phyloP scores from a whole-genome alignment of 352 stramenopile species.

The Phytophthora niederhauseri region DNA sequence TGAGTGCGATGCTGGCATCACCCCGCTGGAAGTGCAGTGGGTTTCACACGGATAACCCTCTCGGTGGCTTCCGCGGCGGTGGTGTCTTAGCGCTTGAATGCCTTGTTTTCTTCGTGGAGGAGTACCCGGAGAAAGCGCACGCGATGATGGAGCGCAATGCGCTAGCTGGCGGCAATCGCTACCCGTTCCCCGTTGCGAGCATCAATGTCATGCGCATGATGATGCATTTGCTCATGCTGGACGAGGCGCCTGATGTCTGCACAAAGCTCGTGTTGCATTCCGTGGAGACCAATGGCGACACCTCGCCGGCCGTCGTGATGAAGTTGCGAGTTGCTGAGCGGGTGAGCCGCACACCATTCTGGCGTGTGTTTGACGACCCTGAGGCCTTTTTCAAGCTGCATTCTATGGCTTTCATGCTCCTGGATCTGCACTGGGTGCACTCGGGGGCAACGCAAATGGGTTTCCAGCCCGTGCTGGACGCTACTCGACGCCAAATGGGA shows the following conservation, averaged over 20 bases:
- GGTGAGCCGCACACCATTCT: slow-evolving; percentile 83
- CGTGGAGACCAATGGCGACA: slow-evolving; percentile 32
- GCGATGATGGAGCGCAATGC: slow-evolving; percentile 85
- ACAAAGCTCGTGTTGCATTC: slow-evolving; percentile 79
- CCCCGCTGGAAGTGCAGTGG: slow-evolving; percentile 70
- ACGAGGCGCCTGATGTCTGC: slow-evolving; percentile 67
- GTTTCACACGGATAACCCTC: slow-evolving; percentile 81
- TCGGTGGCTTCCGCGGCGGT: slow-evolving; percentile 79
- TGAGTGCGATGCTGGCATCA: slow-evolving; percentile 60
- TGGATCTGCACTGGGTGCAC: slow-evolving; percentile 84
- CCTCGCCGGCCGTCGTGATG: slow-evolving; percentile 57
- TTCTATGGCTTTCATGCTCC: slow-evolving; percentile 87
- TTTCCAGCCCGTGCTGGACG: slow-evolving; percentile 81
- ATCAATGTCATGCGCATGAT: slow-evolving; percentile 91
- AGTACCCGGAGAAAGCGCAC: slow-evolving; percentile 77
- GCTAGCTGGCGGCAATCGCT: slow-evolving; percentile 71
- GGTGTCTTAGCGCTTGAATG: slow-evolving; percentile 76
- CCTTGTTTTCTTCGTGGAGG: slow-evolving; percentile 76
- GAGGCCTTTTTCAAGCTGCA: slow-evolving; percentile 78
- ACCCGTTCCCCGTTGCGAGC: slow-evolving; percentile 81
- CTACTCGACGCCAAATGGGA: slow-evolving; percentile 78
- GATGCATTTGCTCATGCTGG: slow-evolving; percentile 83
- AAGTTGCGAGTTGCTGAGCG: slow-evolving; percentile 79
- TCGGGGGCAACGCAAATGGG: slow-evolving; percentile 85
- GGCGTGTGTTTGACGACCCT: slow-evolving; percentile 76